Evolutionary conservation across 352 stramenopile genomes (phyloP).

Genomic region (Peronospora destructor): DNA sequence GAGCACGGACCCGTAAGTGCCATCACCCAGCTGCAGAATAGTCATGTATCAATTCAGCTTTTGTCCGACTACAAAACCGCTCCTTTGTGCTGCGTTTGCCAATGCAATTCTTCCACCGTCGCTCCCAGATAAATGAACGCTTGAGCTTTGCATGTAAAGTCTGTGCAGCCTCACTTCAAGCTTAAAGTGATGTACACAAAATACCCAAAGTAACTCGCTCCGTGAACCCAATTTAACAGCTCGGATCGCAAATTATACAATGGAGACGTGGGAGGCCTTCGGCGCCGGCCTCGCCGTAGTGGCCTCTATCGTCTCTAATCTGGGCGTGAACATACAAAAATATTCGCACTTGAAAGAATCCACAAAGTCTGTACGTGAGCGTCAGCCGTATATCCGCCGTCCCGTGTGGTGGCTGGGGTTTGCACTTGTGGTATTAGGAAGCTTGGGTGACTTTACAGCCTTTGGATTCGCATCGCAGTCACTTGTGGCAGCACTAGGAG

Average conservation of each 20-base stretch:
- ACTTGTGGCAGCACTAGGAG: slow-evolving; percentile 80
- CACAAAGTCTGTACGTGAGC: slow-evolving; percentile 31
- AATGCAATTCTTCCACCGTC: too few species aligned
- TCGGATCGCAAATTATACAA: slow-evolving; percentile 2
- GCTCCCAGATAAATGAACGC: too few species aligned
- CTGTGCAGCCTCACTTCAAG: too few species aligned
- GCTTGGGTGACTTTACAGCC: slow-evolving; percentile 82
- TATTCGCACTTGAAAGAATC: slow-evolving; percentile 73
- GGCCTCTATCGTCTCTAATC: slow-evolving; percentile 79
- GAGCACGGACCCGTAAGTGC: too few species aligned
- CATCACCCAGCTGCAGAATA: too few species aligned
- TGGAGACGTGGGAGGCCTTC: slow-evolving; percentile 75
- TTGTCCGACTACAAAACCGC: too few species aligned
- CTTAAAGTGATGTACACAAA: background rate
- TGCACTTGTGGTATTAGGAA: slow-evolving; percentile 69
- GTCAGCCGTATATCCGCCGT: slow-evolving; percentile 74
- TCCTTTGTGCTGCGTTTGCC: too few species aligned
- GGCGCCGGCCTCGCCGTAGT: slow-evolving; percentile 72
- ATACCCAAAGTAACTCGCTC: slow-evolving; percentile 1
- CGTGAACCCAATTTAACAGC: too few species aligned
- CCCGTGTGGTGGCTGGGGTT: slow-evolving; percentile 86
- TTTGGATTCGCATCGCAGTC: slow-evolving; percentile 88
- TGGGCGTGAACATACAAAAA: slow-evolving; percentile 89
- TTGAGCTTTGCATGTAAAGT: too few species aligned
- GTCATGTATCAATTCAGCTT: too few species aligned